phyloP scores from a whole-genome alignment of 768 basidiomycete genomes.

The Boletus rubroflammeus region DNA sequence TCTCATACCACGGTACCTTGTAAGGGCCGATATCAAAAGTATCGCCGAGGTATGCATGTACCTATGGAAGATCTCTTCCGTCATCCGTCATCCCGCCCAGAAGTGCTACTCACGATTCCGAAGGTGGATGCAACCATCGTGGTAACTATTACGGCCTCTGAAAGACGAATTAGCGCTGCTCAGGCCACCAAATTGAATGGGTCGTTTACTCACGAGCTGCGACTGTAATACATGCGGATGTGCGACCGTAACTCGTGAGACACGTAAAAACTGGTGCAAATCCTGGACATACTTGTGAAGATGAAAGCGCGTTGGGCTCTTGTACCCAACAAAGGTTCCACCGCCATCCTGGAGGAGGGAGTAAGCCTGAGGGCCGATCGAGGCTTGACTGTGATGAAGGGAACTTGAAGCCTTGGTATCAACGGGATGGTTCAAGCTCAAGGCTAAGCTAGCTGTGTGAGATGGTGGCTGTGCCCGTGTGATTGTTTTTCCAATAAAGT shows the following conservation, averaged over 20 bases:
- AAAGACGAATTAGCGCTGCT: constrained; percentile 2
- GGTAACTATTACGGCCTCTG: constrained; percentile 75
- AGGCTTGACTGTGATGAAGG: constrained; percentile 13
- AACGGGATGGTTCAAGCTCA: background rate
- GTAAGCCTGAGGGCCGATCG: constrained; percentile 10
- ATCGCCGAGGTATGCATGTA: constrained; percentile 35
- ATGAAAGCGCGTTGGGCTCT: constrained; percentile 72
- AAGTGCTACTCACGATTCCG: constrained; percentile 44
- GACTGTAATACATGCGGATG: constrained; percentile 34
- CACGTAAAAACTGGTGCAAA: background rate
- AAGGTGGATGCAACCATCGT: constrained; percentile 74
- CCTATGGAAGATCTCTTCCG: constrained; percentile 36
- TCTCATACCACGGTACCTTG: constrained; percentile 41
- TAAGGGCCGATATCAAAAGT: constrained; percentile 34
- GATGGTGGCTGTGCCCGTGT: constrained; percentile 18
- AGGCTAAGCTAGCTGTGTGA: background rate
- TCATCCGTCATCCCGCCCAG: background rate
- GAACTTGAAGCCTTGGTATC: background rate
- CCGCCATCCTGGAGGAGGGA: constrained; percentile 49
- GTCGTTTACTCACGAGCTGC: constrained; percentile 52
- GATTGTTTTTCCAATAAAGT: background rate
- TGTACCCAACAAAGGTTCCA: constrained; percentile 69
- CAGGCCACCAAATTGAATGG: background rate
- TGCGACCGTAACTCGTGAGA: constrained; percentile 10
- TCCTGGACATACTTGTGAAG: constrained; percentile 51